Evolutionary conservation across 805 yeast genomes (phyloP), one percentile per base, ranked within the genome.

Genomic region (Wickerhamiella azymoides): DNA sequence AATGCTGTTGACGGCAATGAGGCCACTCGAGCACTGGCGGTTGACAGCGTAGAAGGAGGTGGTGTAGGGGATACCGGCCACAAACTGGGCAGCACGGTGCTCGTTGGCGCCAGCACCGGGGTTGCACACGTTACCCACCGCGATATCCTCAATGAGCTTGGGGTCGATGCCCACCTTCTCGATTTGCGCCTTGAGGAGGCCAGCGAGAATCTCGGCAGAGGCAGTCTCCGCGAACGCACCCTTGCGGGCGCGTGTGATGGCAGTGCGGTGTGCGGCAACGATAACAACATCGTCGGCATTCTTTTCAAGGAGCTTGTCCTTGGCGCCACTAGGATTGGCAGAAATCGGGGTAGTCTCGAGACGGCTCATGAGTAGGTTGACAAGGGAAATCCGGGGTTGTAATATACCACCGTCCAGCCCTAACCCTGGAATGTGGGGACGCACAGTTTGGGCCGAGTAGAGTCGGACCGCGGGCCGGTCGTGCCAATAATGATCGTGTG

Each of bases 1-100:
- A 55, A 89, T 75, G 60, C 84, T 92, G 58, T 83, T 80, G 32
- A 88, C 76, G 11, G 95, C 93, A 74, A 86, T 83, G 57, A 89
- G 70, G 24, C 96, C 96, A 2, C 94, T 83, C 7, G 96, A 84
- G 64, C 97, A 89, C 63, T 88, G 96, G 66, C 97, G 78, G 70
- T 89, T 89, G 52, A 89, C 60, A 13, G 95, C 86, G 57, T 77
- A 66, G 55, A 88, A 84, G 9, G 94, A 88, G 11, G 80, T 72
- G 2, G 78, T 64, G 61, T 80, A 67, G 27, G 96, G 96, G 45
- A 88, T 72, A 32, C 96, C 97, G 10, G 96, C 93, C 17, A 88
- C 92, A 48, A 89, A 72, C 54, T 75, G 71, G 36, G 96, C 96
- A 41, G 94, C 95, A 56, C 97, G 72, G 66, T 84, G 94, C 66